phyloP scores from a whole-genome alignment of 176 grass and related monocot species.

The Dactylis glomerata region DNA sequence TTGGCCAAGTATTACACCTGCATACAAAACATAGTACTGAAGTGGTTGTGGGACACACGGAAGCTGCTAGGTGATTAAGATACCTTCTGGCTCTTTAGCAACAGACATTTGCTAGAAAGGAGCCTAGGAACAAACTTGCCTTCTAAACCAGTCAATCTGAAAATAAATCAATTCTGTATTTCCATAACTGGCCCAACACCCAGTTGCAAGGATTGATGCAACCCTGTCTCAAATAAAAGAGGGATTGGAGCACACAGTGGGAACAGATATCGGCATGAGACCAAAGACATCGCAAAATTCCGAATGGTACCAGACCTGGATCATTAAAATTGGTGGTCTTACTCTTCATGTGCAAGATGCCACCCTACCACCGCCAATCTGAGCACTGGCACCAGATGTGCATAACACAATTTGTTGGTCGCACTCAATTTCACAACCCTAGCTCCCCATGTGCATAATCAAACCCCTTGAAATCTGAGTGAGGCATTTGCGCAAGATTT shows the following conservation, averaged over 20 bases:
- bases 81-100: neutral
- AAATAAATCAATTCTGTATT: slow-evolving; percentile 12
- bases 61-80: neutral
- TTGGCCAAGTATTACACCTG: neutral
- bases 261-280: neutral
- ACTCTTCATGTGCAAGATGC: neutral
- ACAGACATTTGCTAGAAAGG: neutral
- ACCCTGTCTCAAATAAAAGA: neutral
- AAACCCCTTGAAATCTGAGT: neutral
- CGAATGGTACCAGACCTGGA: neutral
- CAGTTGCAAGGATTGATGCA: neutral
- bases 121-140: neutral
- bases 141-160: slow-evolving; percentile 5
- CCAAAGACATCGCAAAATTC: neutral
- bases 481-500: neutral
- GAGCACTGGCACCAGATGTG: neutral
- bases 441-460: neutral
- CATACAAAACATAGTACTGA: slow-evolving; percentile 4
- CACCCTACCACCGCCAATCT: neutral
- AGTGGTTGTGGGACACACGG: neutral
- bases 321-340: neutral
- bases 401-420: too few species aligned
- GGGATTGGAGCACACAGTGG: neutral
- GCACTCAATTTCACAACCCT: neutral
- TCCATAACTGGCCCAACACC: neutral